Percentiles rank a stretch among this genome's conserved stretches.
Conservation (phyloP, 805 yeast genomes). For the Candida chauliodis region DNA sequence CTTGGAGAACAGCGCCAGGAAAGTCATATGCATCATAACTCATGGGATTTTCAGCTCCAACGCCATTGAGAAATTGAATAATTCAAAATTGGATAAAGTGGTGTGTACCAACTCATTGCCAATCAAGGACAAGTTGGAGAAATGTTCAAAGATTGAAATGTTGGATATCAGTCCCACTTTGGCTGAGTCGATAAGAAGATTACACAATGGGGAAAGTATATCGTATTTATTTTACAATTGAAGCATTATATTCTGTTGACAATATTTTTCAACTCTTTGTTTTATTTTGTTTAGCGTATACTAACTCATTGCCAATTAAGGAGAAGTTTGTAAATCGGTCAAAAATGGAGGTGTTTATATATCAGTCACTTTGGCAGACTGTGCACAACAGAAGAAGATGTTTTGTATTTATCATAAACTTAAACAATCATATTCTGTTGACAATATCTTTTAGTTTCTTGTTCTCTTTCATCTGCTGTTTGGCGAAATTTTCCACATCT, state of each 20-base stretch:
- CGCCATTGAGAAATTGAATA: constrained; percentile 71
- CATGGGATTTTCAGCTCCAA: constrained; percentile 90
- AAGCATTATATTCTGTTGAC: constrained; percentile 1
- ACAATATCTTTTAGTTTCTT: constrained; percentile 40
- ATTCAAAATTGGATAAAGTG: constrained; percentile 63
- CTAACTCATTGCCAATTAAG: constrained; percentile 1
- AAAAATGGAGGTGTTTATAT: too few species aligned
- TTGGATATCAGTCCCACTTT: constrained; percentile 82
- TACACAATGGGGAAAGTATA: constrained; percentile 95
- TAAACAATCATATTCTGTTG: neutral
- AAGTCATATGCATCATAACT: constrained; percentile 90
- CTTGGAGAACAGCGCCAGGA: constrained; percentile 73
- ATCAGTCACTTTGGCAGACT: too few species aligned
- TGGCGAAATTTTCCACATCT: constrained; percentile 88
- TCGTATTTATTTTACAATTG: constrained; percentile 77
- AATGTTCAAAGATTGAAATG: constrained; percentile 68
- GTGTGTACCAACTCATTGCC: constrained; percentile 96
- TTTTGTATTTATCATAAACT: too few species aligned
- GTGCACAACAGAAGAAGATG: too few species aligned
- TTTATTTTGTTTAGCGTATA: constrained; percentile 67
- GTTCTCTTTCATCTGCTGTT: constrained; percentile 75
- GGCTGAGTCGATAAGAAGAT: constrained; percentile 91
- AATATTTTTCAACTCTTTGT: constrained; percentile 43
- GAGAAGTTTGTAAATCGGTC: neutral
- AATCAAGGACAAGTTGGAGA: constrained; percentile 55